Percentiles rank a stretch among this genome's conserved stretches.
These are phyloP conservation scores for Pythium vanterpoolii DNA, from an alignment of 352 stramenopile genomes.

Conservation along the genomic window DNA sequence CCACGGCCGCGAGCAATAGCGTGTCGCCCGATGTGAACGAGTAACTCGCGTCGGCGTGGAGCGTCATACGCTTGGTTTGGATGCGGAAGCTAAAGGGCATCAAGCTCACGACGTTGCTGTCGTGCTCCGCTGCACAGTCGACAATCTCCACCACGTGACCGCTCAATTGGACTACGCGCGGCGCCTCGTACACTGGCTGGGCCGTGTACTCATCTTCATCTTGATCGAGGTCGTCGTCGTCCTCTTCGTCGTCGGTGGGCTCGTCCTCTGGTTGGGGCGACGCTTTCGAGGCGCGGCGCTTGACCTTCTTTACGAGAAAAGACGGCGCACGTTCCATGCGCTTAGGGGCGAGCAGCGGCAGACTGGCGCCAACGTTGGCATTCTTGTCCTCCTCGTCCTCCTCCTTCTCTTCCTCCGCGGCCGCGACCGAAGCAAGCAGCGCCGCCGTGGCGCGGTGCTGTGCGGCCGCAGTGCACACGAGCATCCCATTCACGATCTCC, in stretches of 20 bases:
- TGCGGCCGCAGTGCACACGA: conserved; percentile 34
- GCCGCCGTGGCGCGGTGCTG: conserved; percentile 3
- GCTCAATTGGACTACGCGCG: conserved; percentile 58
- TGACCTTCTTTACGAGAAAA: conserved; percentile 9
- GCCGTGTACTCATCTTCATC: conserved; percentile 20
- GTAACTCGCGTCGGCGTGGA: conserved; percentile 35
- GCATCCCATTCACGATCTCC: conserved; percentile 51
- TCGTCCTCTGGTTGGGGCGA: conserved; percentile 32
- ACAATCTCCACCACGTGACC: conserved; percentile 57
- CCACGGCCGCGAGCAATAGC: conserved; percentile 46
- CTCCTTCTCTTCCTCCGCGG: background rate
- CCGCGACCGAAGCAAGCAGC: too few relatives aligned
- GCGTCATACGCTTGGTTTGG: conserved; percentile 35
- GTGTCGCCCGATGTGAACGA: conserved; percentile 39
- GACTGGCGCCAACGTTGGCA: conserved; percentile 12
- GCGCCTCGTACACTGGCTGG: conserved; percentile 9
- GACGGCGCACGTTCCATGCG: conserved; percentile 27
- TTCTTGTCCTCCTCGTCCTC: conserved; percentile 9
- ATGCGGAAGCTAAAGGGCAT: conserved; percentile 64
- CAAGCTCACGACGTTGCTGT: conserved; percentile 15
- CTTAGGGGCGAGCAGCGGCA: conserved; percentile 47
- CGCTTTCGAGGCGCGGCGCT: conserved; percentile 16
- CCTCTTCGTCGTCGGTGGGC: background rate
- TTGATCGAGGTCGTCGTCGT: background rate
- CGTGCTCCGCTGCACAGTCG: conserved; percentile 34